Percentiles rank a stretch among this genome's conserved stretches.
Conservation (phyloP, 1,284 basidiomycete species). For the Athelia psychrophila region DNA sequence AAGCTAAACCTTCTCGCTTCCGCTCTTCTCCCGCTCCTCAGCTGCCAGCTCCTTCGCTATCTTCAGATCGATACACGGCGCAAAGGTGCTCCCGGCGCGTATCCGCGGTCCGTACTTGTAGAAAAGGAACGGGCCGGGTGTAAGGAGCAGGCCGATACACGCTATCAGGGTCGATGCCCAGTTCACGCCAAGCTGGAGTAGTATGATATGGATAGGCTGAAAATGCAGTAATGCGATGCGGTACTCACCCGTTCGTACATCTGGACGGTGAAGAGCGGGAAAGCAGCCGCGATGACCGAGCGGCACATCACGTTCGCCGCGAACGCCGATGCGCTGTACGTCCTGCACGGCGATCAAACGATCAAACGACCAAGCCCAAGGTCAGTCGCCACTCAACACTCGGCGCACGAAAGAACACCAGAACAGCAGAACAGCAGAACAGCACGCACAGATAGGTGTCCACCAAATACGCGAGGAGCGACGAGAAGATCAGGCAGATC, state of each 20-base stretch:
- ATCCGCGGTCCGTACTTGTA: slow-evolving; percentile 53
- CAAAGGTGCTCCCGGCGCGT: slow-evolving; percentile 44
- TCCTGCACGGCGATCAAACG: slow-evolving; percentile 18
- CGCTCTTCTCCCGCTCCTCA: background rate
- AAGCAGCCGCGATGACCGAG: slow-evolving; percentile 61
- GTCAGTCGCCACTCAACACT: too few relatives aligned
- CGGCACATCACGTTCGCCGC: slow-evolving; percentile 71
- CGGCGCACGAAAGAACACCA: too few relatives aligned
- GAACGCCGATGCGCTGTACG: slow-evolving; percentile 70
- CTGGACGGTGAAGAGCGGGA: slow-evolving; percentile 67
- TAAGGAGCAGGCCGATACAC: slow-evolving; percentile 45
- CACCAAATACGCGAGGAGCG: slow-evolving; percentile 42
- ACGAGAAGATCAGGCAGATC: slow-evolving; percentile 54
- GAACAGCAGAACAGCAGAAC: background rate
- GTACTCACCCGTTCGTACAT: slow-evolving; percentile 46
- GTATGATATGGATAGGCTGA: slow-evolving; percentile 2
- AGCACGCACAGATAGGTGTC: slow-evolving; percentile 51
- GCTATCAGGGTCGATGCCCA: slow-evolving; percentile 58
- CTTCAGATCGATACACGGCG: slow-evolving; percentile 38
- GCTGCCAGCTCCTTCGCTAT: slow-evolving; percentile 8
- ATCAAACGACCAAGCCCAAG: too few relatives aligned
- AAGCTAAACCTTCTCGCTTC: too few relatives aligned
- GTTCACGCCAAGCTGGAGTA: slow-evolving; percentile 43
- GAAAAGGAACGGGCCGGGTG: slow-evolving; percentile 60
- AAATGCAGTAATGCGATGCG: background rate